Percentiles rank a stretch among this genome's conserved stretches.
These are phyloP conservation scores for Lactarius evosmus DNA, from an alignment of 768 basidiomycete species.

Conservation along the genomic window DNA sequence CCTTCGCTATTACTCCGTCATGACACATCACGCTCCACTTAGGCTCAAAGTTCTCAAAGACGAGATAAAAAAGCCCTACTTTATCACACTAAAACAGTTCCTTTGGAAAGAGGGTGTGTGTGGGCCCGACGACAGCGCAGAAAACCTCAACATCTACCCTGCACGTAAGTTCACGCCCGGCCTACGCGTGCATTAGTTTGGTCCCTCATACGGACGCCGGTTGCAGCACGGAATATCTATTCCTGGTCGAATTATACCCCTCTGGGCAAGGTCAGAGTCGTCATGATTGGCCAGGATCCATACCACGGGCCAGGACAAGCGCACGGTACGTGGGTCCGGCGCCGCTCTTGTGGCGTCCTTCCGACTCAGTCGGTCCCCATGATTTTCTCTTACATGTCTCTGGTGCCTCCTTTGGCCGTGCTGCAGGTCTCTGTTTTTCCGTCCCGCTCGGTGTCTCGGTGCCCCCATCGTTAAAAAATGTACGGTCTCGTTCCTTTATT, in stretches of 20 bases:
- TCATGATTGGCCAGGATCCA: conserved; percentile 89
- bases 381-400: neutral
- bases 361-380: conserved; percentile 5
- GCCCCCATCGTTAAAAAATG: conserved; percentile 84
- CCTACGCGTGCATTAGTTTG: neutral
- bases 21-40: conserved; percentile 3
- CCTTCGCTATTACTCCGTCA: neutral
- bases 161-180: conserved; percentile 50
- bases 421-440: conserved; percentile 79
- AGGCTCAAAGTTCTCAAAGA: conserved; percentile 75
- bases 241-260: conserved; percentile 85
- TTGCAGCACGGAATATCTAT: conserved; percentile 76
- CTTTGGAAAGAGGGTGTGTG: conserved; percentile 63
- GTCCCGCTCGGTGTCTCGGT: conserved; percentile 72
- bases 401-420: neutral
- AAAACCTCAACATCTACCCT: conserved; percentile 66
- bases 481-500: conserved; percentile 35
- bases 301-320: conserved; percentile 81
- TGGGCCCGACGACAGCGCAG: conserved; percentile 46
- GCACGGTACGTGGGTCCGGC: conserved; percentile 56
- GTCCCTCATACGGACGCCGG: neutral
- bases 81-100: conserved; percentile 65
- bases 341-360: conserved; percentile 1
- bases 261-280: conserved; percentile 77
- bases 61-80: conserved; percentile 76